phyloP scores from a whole-genome alignment of 495 filamentous ascomycete species.

The Neurospora sp. region DNA sequence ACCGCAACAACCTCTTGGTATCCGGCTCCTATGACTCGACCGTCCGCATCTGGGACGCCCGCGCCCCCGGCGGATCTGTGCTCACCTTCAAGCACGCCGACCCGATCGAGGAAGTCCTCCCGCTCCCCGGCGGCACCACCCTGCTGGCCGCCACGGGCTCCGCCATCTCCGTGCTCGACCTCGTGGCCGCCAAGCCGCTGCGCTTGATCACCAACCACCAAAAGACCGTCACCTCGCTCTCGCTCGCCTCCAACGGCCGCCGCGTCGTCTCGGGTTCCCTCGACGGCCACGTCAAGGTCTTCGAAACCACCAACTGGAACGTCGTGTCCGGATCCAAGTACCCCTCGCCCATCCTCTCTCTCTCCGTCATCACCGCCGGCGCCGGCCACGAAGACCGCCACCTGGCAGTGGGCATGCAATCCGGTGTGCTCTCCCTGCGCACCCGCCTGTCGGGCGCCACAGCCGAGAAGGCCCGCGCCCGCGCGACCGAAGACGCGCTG shows the following conservation, averaged over 20 bases:
- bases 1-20: conserved; percentile 62
- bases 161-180: conserved; percentile 85
- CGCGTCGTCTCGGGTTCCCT: conserved; percentile 78
- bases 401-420: conserved; percentile 87
- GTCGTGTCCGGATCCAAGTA: conserved; percentile 89
- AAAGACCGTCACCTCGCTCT: conserved; percentile 86
- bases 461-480: conserved; percentile 65
- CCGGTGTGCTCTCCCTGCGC: conserved; percentile 75
- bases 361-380: conserved; percentile 61
- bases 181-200: conserved; percentile 80
- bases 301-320: conserved; percentile 86
- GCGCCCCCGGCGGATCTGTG: conserved; percentile 53
- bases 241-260: conserved; percentile 61
- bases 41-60: conserved; percentile 86
- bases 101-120: conserved; percentile 75
- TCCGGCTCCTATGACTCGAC: conserved; percentile 92
- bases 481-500: conserved; percentile 77
- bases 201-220: conserved; percentile 88
- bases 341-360: conserved; percentile 74
- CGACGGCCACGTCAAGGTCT: conserved; percentile 94
- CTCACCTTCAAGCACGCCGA: conserved; percentile 91
- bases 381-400: conserved; percentile 72
- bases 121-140: conserved; percentile 76
- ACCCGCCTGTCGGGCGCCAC: conserved; percentile 78
- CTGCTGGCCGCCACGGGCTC: conserved; percentile 77